These are phyloP conservation scores for Anthracocystis panici-leucophaei DNA, from an alignment of 1,284 basidiomycete genomes.

Conservation along the genomic window DNA sequence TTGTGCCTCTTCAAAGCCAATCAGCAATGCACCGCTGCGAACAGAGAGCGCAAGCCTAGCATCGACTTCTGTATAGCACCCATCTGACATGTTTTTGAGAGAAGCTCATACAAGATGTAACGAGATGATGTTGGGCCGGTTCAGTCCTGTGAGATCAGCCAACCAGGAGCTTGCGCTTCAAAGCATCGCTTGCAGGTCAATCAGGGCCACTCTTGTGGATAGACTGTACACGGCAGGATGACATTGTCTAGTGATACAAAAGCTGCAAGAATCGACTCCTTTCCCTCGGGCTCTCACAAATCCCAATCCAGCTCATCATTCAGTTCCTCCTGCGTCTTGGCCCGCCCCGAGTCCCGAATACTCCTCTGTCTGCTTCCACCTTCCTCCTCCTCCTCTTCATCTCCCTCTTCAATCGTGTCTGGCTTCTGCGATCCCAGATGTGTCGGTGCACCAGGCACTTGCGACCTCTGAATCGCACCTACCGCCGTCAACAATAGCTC, in stretches of 20 bases:
- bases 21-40: too few relatives aligned
- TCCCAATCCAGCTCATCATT: conserved; percentile 69
- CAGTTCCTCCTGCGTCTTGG: conserved; percentile 62
- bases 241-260: conserved; percentile 5
- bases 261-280: not conserved
- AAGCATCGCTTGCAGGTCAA: too few relatives aligned
- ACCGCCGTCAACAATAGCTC: conserved; percentile 65
- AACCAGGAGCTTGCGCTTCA: too few relatives aligned
- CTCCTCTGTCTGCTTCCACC: conserved; percentile 16
- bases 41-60: too few relatives aligned
- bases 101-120: too few relatives aligned
- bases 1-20: too few relatives aligned
- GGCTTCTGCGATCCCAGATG: conserved; percentile 25
- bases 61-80: too few relatives aligned
- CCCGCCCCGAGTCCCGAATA: conserved; percentile 29
- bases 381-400: conserved; percentile 41
- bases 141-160: too few relatives aligned
- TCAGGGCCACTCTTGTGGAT: too few relatives aligned
- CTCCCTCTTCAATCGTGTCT: conserved; percentile 21
- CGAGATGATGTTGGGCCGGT: too few relatives aligned
- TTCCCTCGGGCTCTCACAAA: conserved; percentile 21
- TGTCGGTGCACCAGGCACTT: conserved; percentile 48
- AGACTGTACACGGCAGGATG: not conserved
- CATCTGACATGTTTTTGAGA: too few relatives aligned
- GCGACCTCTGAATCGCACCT: conserved; percentile 58